Percentiles rank a stretch among this genome's conserved stretches.
Conservation (phyloP, 164 flowering plant species). For the Vitis riparia region DNA sequence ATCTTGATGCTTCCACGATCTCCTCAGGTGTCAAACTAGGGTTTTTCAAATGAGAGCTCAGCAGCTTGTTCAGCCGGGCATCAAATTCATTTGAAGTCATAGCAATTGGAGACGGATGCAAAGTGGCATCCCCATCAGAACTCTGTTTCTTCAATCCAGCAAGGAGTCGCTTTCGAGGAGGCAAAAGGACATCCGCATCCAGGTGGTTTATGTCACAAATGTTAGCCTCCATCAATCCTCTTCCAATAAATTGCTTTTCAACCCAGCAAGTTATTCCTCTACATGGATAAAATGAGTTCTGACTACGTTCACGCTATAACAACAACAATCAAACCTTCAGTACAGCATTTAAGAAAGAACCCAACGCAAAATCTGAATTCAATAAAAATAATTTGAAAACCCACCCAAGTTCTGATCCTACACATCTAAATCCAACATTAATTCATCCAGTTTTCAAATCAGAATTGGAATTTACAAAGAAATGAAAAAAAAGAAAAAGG, state of each 20-base stretch:
- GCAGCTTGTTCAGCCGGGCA: slow-evolving; percentile 35
- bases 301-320: slow-evolving; percentile 4
- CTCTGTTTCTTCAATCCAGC: slow-evolving; percentile 81
- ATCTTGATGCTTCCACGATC: slow-evolving; percentile 63
- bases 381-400: background rate
- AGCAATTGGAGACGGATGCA: slow-evolving; percentile 25
- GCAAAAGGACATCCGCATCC: slow-evolving; percentile 74
- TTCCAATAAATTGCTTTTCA: background rate
- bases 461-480: background rate
- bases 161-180: slow-evolving; percentile 89
- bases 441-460: background rate
- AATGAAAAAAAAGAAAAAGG: background rate
- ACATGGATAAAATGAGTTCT: background rate
- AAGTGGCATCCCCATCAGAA: slow-evolving; percentile 33
- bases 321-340: slow-evolving; percentile 7
- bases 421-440: background rate
- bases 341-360: slow-evolving; percentile 1
- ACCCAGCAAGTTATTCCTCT: background rate
- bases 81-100: slow-evolving; percentile 35
- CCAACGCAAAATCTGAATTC: slow-evolving; percentile 1
- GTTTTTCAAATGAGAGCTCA: slow-evolving; percentile 33
- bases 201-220: slow-evolving; percentile 51
- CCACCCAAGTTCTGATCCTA: background rate
- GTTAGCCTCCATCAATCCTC: slow-evolving; percentile 50
- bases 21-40: slow-evolving; percentile 54